A percentile compares a stretch with the other conserved stretches of the same genome.
phyloP scores from a whole-genome alignment of 441 rosid species.

The Gossypium lobatum region DNA sequence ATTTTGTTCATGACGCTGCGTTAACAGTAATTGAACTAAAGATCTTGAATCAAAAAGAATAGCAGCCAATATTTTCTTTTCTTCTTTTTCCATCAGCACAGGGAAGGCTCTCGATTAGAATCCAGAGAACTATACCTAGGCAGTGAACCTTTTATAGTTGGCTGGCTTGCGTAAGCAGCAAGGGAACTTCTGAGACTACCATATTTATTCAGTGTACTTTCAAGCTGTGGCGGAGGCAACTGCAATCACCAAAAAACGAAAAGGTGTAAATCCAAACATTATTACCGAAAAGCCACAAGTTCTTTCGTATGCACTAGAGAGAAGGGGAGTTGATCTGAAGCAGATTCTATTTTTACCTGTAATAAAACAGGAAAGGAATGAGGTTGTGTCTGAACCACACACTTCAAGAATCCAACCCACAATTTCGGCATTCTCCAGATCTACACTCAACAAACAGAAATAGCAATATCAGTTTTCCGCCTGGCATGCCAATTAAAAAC shows the following conservation, averaged over 20 bases:
- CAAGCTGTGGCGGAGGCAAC: conserved; percentile 89
- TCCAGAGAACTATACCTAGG: conserved; percentile 49
- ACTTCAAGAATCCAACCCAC: conserved; percentile 98
- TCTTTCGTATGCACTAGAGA: neutral
- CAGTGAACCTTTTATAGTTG: conserved; percentile 56
- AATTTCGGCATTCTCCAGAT: conserved; percentile 96
- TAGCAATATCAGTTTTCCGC: neutral
- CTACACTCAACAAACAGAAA: conserved; percentile 32
- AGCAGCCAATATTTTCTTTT: neutral
- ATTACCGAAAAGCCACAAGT: neutral
- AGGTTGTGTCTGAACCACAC: conserved; percentile 91
- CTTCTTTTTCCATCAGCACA: neutral
- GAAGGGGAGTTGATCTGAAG: neutral
- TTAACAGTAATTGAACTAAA: neutral
- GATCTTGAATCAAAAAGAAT: neutral
- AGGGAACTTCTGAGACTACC: conserved; percentile 66
- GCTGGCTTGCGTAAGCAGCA: conserved; percentile 66
- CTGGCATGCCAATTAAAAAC: neutral
- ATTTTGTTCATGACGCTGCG: neutral
- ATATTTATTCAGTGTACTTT: conserved; percentile 73
- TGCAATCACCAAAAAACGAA: conserved; percentile 34
- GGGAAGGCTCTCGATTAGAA: neutral
- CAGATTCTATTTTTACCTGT: conserved; percentile 43
- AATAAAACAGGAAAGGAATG: conserved; percentile 84
- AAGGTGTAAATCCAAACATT: conserved; percentile 1